A percentile compares a stretch with the other conserved stretches of the same genome.
These are phyloP conservation scores for Saturnispora silvae DNA, from an alignment of 805 yeast genomes.

Conservation along the genomic window DNA sequence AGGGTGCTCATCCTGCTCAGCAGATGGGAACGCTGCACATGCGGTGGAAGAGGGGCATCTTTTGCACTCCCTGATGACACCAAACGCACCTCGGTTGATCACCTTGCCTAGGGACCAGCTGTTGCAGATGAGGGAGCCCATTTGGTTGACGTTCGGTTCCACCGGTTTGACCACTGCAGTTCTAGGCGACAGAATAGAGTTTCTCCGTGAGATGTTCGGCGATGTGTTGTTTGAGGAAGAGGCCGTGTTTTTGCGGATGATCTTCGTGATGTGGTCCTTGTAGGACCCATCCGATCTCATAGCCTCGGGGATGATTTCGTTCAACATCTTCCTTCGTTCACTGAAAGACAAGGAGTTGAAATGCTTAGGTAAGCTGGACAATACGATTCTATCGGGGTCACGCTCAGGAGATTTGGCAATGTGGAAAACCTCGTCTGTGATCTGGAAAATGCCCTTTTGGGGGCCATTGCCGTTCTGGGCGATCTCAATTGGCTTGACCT, in stretches of 20 bases:
- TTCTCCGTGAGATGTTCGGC: conserved; percentile 6
- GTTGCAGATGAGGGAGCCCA: conserved; percentile 56
- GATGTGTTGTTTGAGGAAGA: conserved; percentile 10
- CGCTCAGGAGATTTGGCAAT: conserved; percentile 25
- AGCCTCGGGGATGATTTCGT: conserved; percentile 20
- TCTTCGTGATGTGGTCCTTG: conserved; percentile 23
- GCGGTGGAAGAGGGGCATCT: no score
- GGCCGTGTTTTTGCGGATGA: conserved; percentile 21
- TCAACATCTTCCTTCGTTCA: conserved; percentile 32
- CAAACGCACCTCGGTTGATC: conserved; percentile 88
- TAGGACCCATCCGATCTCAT: conserved; percentile 22
- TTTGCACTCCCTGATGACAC: conserved; percentile 45
- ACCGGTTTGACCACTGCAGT: conserved; percentile 17
- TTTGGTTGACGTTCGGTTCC: conserved; percentile 35
- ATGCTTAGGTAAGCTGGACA: conserved; percentile 37
- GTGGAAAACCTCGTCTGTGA: conserved; percentile 16
- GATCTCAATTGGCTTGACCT: conserved; percentile 24
- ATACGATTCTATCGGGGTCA: conserved; percentile 31
- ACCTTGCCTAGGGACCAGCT: conserved; percentile 50
- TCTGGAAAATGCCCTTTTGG: conserved; percentile 7
- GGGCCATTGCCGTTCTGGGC: neutral
- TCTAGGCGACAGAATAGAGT: conserved; percentile 7
- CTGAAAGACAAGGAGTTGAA: conserved; percentile 43
- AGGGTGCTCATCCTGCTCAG: no score
- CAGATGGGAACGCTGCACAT: no score